Conservation (phyloP, 1,139 yeast species). For the Diutina sp. region DNA sequence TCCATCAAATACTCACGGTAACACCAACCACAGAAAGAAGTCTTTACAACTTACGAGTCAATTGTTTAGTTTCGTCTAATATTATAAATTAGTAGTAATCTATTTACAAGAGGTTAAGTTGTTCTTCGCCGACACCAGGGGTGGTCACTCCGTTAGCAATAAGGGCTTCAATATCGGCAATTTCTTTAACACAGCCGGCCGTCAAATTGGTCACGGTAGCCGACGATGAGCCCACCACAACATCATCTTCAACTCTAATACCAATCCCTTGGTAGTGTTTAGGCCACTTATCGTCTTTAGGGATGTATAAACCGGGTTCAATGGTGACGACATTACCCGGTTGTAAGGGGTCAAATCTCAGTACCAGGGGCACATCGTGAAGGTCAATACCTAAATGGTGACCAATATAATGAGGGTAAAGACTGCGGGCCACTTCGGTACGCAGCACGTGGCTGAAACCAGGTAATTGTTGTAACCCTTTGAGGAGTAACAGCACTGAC, state of each 20-base stretch:
- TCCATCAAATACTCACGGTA: too few relatives aligned
- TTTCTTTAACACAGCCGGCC: background rate
- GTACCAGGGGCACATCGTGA: conserved; percentile 64
- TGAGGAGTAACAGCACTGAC: conserved; percentile 45
- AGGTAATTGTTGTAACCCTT: conserved; percentile 52
- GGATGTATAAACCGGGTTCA: conserved; percentile 92
- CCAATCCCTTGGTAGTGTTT: conserved; percentile 80
- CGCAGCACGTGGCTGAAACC: conserved; percentile 47
- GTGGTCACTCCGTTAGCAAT: background rate
- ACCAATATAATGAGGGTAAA: conserved; percentile 93
- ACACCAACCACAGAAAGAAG: too few relatives aligned
- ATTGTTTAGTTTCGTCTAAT: too few relatives aligned
- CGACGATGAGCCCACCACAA: conserved; percentile 47
- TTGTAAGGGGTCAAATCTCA: conserved; percentile 35
- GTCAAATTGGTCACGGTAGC: background rate
- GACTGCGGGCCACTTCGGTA: conserved; percentile 36
- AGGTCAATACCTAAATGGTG: conserved; percentile 92
- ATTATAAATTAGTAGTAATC: background rate
- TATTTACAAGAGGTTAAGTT: background rate
- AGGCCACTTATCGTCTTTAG: conserved; percentile 58
- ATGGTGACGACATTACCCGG: conserved; percentile 75
- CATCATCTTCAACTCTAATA: conserved; percentile 87
- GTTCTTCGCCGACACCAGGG: background rate
- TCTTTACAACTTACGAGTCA: too few relatives aligned
- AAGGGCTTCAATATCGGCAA: background rate